A percentile compares a stretch with the other conserved stretches of the same genome.
Evolutionary conservation across 345 rosid species (phyloP).

Genomic region (Noccaea caerulescens): DNA sequence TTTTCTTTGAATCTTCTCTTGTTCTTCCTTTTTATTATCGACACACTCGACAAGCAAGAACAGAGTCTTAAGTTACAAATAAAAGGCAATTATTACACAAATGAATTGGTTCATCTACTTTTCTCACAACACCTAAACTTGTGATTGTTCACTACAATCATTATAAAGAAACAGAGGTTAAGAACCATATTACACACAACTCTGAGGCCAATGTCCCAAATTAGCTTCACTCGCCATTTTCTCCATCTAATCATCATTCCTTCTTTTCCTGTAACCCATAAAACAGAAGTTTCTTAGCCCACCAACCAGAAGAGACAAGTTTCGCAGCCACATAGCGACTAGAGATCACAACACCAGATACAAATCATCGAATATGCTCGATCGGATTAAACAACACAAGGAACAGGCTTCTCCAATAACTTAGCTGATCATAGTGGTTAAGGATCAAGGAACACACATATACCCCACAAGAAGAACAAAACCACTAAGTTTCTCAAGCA

Average conservation of each 20-base stretch:
- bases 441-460: background rate
- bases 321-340: background rate
- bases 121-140: background rate
- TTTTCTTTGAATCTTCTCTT: background rate
- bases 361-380: background rate
- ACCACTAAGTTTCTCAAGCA: background rate
- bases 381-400: background rate
- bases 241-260: constrained; percentile 21
- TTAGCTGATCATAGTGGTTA: background rate
- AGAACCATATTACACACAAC: constrained; percentile 17
- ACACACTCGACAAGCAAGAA: constrained; percentile 16
- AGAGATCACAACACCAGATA: constrained; percentile 5
- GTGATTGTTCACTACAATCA: constrained; percentile 21
- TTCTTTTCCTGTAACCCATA: constrained; percentile 30
- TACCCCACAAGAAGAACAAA: constrained; percentile 1
- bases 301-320: constrained; percentile 1
- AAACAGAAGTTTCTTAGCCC: background rate
- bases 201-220: background rate
- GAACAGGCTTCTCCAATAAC: constrained; percentile 1
- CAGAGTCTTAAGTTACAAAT: background rate
- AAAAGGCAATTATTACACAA: constrained; percentile 14
- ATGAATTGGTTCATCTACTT: constrained; percentile 16
- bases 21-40: background rate
- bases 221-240: background rate
- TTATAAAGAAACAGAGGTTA: constrained; percentile 15